Conservation (phyloP, 495 filamentous ascomycete genomes). For the Parmelia sp. region DNA sequence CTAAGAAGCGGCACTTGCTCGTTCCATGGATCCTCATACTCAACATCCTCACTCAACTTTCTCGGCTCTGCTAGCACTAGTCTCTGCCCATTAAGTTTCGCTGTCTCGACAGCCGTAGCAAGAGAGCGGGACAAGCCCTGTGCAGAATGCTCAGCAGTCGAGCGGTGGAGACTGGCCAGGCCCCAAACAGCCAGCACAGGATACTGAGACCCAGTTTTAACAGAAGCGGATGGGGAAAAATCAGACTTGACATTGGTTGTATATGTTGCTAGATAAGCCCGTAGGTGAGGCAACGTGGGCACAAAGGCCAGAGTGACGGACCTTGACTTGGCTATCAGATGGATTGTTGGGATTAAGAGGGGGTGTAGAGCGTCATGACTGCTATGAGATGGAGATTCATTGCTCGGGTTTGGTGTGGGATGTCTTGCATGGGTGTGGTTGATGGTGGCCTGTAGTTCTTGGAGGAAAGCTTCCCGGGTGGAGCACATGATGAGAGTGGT, state of each 20-base stretch:
- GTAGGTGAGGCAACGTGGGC: conserved; percentile 67
- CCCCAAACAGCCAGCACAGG: conserved; percentile 58
- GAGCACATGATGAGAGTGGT: conserved; percentile 68
- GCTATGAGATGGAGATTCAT: too few species aligned
- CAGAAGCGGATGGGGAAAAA: conserved; percentile 22
- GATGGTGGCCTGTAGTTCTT: conserved; percentile 36
- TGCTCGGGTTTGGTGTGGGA: conserved; percentile 1
- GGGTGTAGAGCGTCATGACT: too few species aligned
- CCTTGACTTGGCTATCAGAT: conserved; percentile 59
- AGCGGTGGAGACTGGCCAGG: conserved; percentile 59
- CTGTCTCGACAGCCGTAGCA: conserved; percentile 60
- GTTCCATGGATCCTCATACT: conserved; percentile 42
- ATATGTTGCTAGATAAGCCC: conserved; percentile 63
- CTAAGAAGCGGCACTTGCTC: conserved; percentile 58
- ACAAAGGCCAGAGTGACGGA: conserved; percentile 63
- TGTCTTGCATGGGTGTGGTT: not conserved
- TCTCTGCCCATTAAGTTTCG: conserved; percentile 33
- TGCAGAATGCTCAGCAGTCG: conserved; percentile 73
- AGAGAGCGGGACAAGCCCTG: conserved; percentile 71
- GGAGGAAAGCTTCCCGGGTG: conserved; percentile 56
- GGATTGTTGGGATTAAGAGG: conserved; percentile 58
- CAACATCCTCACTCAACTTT: conserved; percentile 4
- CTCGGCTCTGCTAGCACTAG: conserved; percentile 40
- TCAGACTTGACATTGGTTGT: conserved; percentile 27
- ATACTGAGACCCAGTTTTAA: conserved; percentile 12